Base-by-base conservation (phyloP, 345 rosid species). In the Trapa incisa region DNA sequence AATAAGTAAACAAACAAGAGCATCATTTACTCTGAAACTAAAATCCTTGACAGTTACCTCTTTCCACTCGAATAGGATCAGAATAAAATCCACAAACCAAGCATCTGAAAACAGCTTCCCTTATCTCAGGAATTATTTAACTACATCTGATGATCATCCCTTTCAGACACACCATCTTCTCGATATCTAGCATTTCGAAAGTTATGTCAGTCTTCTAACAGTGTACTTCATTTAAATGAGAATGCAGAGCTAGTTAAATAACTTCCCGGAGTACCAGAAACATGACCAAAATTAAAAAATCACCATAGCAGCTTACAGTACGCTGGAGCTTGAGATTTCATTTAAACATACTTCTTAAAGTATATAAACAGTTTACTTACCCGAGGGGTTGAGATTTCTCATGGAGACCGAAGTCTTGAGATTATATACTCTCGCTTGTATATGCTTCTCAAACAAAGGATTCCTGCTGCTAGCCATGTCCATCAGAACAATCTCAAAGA, bases 101-200 rank as follows among this genome's bases (percentile, higher is more conserved):
- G 77, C 97, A 94, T 67, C 89, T 89, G 73, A 94, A 94, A 48
- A 85, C 79, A 4, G 97, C 99, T 79, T 94, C 99, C 77, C 97
- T 87, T 50, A 94, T 91, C 80, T 94, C 97, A 0, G 99, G 97
- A 78, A 94, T 94, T 67, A 94, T 86, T 0, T 95, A 86, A 80
- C 99, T 94, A 75, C 96, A 83, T 66, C 99, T 71, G 70, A 94
- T 94, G 16, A 94, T 77, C 97, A 94, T 94, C 66, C 99, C 99
- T 74, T 91, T 91, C 78, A 94, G 69, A 1, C 93, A 91, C 32
- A 91, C 87, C 96, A 94, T 91, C 97, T 91, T 94, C 87, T 89
- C 97, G 41, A 94, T 86, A 80, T 94, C 99, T 91, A 72, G 64
- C 57, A 56, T 65, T 80, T 47, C 14, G 47, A 7, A 62, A 60